Conservation (phyloP, 177 flowering plant species). For the Telopea speciosissima region DNA sequence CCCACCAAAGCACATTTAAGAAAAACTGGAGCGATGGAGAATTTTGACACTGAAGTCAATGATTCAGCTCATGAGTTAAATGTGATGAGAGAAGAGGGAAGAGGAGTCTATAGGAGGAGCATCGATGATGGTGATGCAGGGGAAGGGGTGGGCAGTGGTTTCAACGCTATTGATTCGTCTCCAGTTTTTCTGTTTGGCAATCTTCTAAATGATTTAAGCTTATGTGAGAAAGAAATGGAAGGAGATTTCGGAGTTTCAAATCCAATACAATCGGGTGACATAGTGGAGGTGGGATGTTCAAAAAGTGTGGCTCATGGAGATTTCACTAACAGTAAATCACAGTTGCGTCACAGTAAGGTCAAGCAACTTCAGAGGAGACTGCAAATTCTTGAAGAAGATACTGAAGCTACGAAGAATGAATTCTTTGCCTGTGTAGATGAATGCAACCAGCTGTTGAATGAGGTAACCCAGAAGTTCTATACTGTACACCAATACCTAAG, state of each 20-base stretch:
- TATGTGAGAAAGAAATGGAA: neutral
- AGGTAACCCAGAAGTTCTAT: constrained; percentile 25
- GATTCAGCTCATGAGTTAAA: neutral
- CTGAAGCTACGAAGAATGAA: constrained; percentile 16
- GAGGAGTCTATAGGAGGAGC: neutral
- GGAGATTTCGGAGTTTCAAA: constrained; percentile 5
- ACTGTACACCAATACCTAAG: constrained; percentile 3
- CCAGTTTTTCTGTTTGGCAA: neutral
- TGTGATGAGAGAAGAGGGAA: neutral
- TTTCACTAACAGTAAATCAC: constrained; percentile 9
- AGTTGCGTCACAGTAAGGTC: constrained; percentile 5
- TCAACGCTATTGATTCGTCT: neutral
- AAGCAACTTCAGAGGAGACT: constrained; percentile 23
- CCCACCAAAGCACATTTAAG: neutral
- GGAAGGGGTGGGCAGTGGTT: neutral
- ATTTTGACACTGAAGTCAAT: neutral
- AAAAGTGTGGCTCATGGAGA: neutral
- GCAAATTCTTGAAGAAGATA: constrained; percentile 43
- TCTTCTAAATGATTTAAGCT: neutral
- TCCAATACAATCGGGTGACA: neutral
- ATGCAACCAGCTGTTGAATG: constrained; percentile 24
- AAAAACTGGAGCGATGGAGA: neutral
- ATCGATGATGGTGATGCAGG: neutral
- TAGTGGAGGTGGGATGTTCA: neutral
- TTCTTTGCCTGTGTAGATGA: constrained; percentile 25